These are phyloP conservation scores for Zygoascus tannicola DNA, from an alignment of 805 yeast species.

Conservation along the genomic window DNA sequence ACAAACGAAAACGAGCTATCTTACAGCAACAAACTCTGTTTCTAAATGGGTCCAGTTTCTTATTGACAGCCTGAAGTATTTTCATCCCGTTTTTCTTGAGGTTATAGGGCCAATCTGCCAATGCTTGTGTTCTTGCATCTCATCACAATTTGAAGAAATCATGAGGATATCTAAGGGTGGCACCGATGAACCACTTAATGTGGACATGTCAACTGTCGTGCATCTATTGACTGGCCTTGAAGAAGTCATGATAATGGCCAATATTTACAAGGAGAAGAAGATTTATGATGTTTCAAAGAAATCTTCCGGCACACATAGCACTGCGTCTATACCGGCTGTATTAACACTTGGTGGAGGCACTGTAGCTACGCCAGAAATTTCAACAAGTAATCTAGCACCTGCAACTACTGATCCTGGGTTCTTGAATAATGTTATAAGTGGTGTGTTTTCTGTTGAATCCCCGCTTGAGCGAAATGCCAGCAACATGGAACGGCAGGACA, in stretches of 20 bases:
- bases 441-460: conserved; percentile 67
- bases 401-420: conserved; percentile 38
- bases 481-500: conserved; percentile 44
- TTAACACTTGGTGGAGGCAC: conserved; percentile 4
- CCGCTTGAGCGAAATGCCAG: conserved; percentile 42
- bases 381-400: background rate
- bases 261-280: conserved; percentile 23
- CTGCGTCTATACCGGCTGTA: conserved; percentile 16
- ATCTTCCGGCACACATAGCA: background rate
- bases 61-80: conserved; percentile 42
- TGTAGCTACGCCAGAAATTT: background rate
- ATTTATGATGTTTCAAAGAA: conserved; percentile 15
- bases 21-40: background rate
- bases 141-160: conserved; percentile 26
- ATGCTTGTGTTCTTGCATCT: conserved; percentile 37
- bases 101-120: conserved; percentile 47
- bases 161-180: conserved; percentile 14
- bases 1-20: background rate
- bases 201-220: conserved; percentile 38
- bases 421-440: conserved; percentile 49
- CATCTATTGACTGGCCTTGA: conserved; percentile 50
- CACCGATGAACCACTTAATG: conserved; percentile 29
- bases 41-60: conserved; percentile 39
- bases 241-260: conserved; percentile 50
- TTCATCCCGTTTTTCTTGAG: conserved; percentile 45